Conservation (phyloP, 805 yeast species). For the Metschnikowia koreensis region DNA sequence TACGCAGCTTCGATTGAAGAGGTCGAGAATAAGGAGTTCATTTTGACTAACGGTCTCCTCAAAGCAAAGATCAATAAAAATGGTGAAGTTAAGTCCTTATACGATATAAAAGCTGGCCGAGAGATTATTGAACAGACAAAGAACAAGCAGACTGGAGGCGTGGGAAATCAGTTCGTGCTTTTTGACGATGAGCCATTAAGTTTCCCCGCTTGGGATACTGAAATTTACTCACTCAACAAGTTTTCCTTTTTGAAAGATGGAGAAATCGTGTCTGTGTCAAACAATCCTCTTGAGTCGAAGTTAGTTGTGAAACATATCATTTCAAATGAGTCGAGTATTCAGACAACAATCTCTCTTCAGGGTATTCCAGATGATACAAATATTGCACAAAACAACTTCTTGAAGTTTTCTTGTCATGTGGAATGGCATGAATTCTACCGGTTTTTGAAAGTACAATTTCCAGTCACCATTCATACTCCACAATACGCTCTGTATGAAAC, state of each 20-base stretch:
- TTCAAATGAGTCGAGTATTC: slow-evolving; percentile 55
- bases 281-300: slow-evolving; percentile 61
- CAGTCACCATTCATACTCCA: slow-evolving; percentile 76
- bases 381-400: slow-evolving; percentile 27
- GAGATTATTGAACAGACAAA: slow-evolving; percentile 64
- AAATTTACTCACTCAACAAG: slow-evolving; percentile 78
- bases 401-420: slow-evolving; percentile 47
- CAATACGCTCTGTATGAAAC: slow-evolving; percentile 81
- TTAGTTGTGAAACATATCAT: slow-evolving; percentile 61
- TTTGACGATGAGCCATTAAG: slow-evolving; percentile 88
- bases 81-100: slow-evolving; percentile 60
- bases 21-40: slow-evolving; percentile 39
- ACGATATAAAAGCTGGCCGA: slow-evolving; percentile 53
- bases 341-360: slow-evolving; percentile 66
- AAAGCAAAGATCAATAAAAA: slow-evolving; percentile 50
- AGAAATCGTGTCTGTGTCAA: slow-evolving; percentile 41
- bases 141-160: slow-evolving; percentile 49
- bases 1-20: slow-evolving; percentile 51
- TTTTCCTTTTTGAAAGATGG: slow-evolving; percentile 45
- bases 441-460: slow-evolving; percentile 92
- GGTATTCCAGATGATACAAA: slow-evolving; percentile 54
- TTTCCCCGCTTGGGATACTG: slow-evolving; percentile 98
- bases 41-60: slow-evolving; percentile 61
- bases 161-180: slow-evolving; percentile 79
- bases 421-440: slow-evolving; percentile 87